Evolutionary conservation across 1,284 basidiomycete genomes (phyloP).

Genomic region (Anthracocystis panici-leucophaei): DNA sequence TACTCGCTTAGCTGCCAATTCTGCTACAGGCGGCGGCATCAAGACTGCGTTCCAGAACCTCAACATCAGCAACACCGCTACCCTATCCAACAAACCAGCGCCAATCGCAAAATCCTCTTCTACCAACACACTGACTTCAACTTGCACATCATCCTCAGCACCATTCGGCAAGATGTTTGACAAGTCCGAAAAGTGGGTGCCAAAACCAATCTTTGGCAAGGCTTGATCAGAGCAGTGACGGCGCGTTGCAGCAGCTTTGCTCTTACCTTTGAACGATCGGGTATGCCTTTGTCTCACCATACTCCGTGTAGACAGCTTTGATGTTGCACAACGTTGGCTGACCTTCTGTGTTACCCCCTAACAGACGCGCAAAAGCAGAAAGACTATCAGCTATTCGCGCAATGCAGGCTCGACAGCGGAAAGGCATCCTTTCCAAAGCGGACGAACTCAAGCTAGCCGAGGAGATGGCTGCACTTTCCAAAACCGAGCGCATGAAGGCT

Average conservation of each 20-base stretch:
- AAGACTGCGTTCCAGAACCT: constrained; percentile 40
- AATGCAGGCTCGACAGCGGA: constrained; percentile 54
- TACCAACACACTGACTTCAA: constrained; percentile 2
- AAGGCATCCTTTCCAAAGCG: constrained; percentile 53
- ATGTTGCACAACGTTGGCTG: neutral
- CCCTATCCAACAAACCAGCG: constrained; percentile 2
- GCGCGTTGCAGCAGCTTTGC: neutral
- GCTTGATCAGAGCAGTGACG: constrained; percentile 31
- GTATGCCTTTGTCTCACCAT: constrained; percentile 28
- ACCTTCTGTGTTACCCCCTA: neutral
- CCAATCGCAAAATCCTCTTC: constrained; percentile 1
- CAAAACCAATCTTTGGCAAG: constrained; percentile 57
- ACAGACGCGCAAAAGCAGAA: constrained; percentile 57
- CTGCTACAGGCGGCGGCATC: constrained; percentile 20
- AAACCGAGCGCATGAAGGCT: constrained; percentile 34
- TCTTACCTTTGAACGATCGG: constrained; percentile 26
- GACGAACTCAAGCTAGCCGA: constrained; percentile 58
- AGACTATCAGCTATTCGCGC: constrained; percentile 54
- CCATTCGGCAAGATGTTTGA: constrained; percentile 49
- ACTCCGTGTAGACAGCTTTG: neutral
- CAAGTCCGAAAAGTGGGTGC: constrained; percentile 64
- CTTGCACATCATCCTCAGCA: constrained; percentile 7
- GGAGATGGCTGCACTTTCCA: constrained; percentile 53
- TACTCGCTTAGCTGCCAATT: constrained; percentile 8
- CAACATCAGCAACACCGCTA: constrained; percentile 28